Conservation (phyloP, 2,329 filamentous ascomycete species). For the Fusarium heterosporum region DNA sequence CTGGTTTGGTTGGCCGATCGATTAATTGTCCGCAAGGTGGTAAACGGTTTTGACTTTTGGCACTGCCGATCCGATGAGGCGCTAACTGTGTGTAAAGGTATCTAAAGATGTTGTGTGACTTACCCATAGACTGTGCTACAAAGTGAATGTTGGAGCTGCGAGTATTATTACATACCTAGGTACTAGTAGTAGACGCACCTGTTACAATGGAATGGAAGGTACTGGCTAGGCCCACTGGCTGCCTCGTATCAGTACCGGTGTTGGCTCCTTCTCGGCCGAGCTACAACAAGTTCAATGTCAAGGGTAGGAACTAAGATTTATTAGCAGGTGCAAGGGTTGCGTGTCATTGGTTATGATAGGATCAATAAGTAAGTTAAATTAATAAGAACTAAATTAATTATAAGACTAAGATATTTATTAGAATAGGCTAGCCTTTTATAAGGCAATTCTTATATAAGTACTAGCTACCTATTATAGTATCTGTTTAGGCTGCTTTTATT, state of each 20-base stretch:
- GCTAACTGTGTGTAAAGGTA: conserved; percentile 13
- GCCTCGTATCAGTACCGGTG: conserved; percentile 34
- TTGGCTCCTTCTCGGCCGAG: conserved; percentile 23
- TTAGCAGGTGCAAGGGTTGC: no score
- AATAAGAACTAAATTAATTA: no score
- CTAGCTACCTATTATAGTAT: no score
- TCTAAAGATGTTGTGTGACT: not conserved
- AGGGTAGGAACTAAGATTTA: not conserved
- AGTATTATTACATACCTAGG: not conserved
- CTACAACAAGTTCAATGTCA: not conserved
- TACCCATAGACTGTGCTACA: no score
- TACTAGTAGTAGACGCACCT: not conserved
- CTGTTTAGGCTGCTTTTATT: no score
- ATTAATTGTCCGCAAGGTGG: conserved; percentile 26
- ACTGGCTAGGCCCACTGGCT: conserved; percentile 21
- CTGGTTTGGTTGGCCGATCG: not conserved
- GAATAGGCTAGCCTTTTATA: no score
- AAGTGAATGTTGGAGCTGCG: no score
- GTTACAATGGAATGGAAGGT: no score
- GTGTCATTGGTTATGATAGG: no score
- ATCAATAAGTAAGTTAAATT: no score
- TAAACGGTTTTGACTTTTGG: conserved; percentile 32
- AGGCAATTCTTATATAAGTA: no score
- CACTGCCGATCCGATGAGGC: conserved; percentile 42
- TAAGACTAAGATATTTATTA: no score